These are phyloP conservation scores for Helichrysum umbraculigerum DNA, from an alignment of 129 eudicot genomes.

Conservation along the genomic window DNA sequence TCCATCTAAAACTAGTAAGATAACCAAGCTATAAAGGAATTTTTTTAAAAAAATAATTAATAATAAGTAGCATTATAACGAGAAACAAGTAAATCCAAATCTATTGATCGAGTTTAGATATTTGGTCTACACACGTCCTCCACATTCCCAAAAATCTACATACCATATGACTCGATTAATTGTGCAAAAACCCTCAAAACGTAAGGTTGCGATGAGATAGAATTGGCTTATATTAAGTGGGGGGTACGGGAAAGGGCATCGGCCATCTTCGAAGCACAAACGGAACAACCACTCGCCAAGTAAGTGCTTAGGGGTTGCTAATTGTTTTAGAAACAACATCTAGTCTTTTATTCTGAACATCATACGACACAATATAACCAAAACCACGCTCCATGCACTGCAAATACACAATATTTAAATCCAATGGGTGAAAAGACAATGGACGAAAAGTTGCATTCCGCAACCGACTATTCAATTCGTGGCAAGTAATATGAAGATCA, in stretches of 20 bases:
- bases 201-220: no score
- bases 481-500: constrained; percentile 29
- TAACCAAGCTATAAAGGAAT: no score
- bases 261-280: constrained; percentile 42
- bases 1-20: no score
- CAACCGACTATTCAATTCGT: background rate
- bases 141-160: no score
- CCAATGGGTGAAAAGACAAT: constrained; percentile 33
- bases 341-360: constrained; percentile 25
- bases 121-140: no score
- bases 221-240: no score
- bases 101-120: no score
- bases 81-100: no score
- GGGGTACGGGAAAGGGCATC: constrained; percentile 16
- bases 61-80: no score
- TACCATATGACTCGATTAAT: no score
- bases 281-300: constrained; percentile 43
- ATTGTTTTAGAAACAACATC: constrained; percentile 25
- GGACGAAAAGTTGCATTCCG: constrained; percentile 25
- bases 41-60: no score
- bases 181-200: no score
- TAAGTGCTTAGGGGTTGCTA: constrained; percentile 7
- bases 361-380: constrained; percentile 31
- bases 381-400: constrained; percentile 35
- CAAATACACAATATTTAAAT: constrained; percentile 36